Evolutionary conservation across 257 asterid species (phyloP).

Genomic region (Solanum neorickii): DNA sequence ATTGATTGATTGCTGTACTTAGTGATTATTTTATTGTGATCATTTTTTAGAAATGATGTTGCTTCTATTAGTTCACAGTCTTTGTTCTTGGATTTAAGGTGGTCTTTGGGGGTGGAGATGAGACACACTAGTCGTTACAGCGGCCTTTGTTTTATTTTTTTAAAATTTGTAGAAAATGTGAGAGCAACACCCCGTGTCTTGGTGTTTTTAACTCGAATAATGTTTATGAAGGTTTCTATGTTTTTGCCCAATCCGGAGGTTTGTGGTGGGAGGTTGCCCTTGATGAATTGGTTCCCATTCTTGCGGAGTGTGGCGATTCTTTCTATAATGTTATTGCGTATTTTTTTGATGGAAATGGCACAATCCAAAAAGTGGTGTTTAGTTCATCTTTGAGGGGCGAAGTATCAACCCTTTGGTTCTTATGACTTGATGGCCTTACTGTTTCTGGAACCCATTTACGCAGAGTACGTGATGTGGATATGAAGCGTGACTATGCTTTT

Average conservation of each 20-base stretch:
- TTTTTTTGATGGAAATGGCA: slow-evolving; percentile 55
- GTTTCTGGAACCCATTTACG: slow-evolving; percentile 65
- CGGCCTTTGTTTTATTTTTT: background rate
- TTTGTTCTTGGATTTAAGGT: background rate
- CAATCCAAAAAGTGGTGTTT: slow-evolving; percentile 53
- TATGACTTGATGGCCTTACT: slow-evolving; percentile 55
- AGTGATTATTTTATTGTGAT: background rate
- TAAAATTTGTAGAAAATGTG: slow-evolving; percentile 13
- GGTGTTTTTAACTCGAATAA: slow-evolving; percentile 34
- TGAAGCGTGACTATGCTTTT: slow-evolving; percentile 64
- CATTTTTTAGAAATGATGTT: background rate
- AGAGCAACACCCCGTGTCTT: slow-evolving; percentile 24
- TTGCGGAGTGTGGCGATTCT: slow-evolving; percentile 47
- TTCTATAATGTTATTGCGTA: slow-evolving; percentile 39
- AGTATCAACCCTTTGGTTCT: slow-evolving; percentile 49
- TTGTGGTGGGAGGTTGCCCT: slow-evolving; percentile 61
- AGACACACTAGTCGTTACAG: background rate
- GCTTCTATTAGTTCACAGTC: background rate
- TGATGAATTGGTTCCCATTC: slow-evolving; percentile 42
- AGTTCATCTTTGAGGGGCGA: slow-evolving; percentile 56
- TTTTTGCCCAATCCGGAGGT: slow-evolving; percentile 51
- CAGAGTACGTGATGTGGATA: slow-evolving; percentile 71
- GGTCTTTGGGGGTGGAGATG: background rate
- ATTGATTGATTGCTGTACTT: background rate
- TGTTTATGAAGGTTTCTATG: slow-evolving; percentile 60